Evolutionary conservation across 441 rosid genomes (phyloP), one percentile per base, ranked within the genome.

Genomic region (Populus hybrid): DNA sequence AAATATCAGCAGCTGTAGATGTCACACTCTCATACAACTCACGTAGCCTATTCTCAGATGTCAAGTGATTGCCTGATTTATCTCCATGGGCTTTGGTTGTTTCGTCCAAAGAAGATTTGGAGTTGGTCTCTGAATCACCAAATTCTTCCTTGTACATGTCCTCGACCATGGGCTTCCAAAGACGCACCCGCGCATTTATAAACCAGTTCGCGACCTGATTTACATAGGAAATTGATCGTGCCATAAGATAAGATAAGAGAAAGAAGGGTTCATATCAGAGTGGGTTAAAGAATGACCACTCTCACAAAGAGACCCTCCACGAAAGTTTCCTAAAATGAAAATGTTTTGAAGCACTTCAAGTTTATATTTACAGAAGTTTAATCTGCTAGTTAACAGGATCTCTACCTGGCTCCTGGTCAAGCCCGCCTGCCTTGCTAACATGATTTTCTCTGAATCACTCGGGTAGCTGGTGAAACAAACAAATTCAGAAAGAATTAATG

Each of bases 81-180:
- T 81, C 84, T 57, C 81, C 74, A 10, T 14, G 64, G 72, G 81
- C 79, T 78, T 82, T 88, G 36, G 76, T 74, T 46, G 79, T 82
- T 72, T 86, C 80, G 67, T 86, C 90, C 46, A 73, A 78, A 54
- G 85, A 88, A 72, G 91, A 85, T 76, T 87, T 88, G 12, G 88
- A 88, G 72, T 85, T 69, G 59, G 82, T 79, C 72, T 89, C 85
- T 23, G 79, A 73, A 68, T 90, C 89, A 42, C 90, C 94, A 77
- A 88, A 87, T 77, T 94, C 30, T 28, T 28, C 30, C 2, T 28
- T 28, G 30, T 28, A 28, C 30, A 30, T 30, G 32, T 30, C 32
- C 85, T 95, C 97, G 0, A 95, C 91, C 98, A 95, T 95, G 5
- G 98, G 98, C 84, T 94, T 94, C 98, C 98, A 94, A 36, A 92